Percentiles rank a stretch among this genome's conserved stretches.
Evolutionary conservation across 768 basidiomycete species (phyloP).

Genomic region (Phaeotremella skinneri): DNA sequence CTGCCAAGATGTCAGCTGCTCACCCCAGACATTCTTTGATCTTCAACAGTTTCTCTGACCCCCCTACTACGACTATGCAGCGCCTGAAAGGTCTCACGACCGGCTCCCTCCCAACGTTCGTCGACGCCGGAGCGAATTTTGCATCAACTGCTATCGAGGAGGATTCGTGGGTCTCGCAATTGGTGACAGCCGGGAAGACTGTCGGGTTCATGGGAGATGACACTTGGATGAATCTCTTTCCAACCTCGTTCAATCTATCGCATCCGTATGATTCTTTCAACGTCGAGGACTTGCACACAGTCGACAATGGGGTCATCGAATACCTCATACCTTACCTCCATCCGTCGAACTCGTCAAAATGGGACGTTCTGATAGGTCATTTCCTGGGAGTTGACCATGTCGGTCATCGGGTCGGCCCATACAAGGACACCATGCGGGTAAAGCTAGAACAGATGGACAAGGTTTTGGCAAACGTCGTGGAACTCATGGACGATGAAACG

Average conservation of each 20-base stretch:
- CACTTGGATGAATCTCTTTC: slow-evolving; percentile 91
- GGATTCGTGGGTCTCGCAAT: slow-evolving; percentile 80
- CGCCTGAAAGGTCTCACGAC: slow-evolving; percentile 93
- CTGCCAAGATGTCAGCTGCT: slow-evolving; percentile 64
- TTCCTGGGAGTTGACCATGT: slow-evolving; percentile 95
- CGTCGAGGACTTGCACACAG: slow-evolving; percentile 94
- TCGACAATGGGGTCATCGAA: slow-evolving; percentile 82
- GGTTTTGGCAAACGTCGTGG: slow-evolving; percentile 70
- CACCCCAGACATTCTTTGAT: slow-evolving; percentile 74
- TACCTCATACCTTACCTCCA: slow-evolving; percentile 77
- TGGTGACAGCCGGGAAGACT: slow-evolving; percentile 56
- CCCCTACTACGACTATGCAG: slow-evolving; percentile 91
- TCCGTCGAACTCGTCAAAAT: slow-evolving; percentile 56
- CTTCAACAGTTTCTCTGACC: slow-evolving; percentile 86
- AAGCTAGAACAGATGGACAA: slow-evolving; percentile 87
- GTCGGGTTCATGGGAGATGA: slow-evolving; percentile 93
- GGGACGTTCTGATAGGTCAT: slow-evolving; percentile 88
- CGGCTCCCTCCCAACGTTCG: slow-evolving; percentile 90
- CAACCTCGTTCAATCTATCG: slow-evolving; percentile 72
- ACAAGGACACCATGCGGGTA: slow-evolving; percentile 75
- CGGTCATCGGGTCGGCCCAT: slow-evolving; percentile 89
- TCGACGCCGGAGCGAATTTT: slow-evolving; percentile 91
- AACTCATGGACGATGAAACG: slow-evolving; percentile 71
- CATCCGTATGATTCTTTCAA: slow-evolving; percentile 95
- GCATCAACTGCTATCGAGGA: slow-evolving; percentile 80